A percentile compares a stretch with the other conserved stretches of the same genome.
These are phyloP conservation scores for Colletotrichum chrysophilum DNA, from an alignment of 2,329 filamentous ascomycete species.

Conservation along the genomic window DNA sequence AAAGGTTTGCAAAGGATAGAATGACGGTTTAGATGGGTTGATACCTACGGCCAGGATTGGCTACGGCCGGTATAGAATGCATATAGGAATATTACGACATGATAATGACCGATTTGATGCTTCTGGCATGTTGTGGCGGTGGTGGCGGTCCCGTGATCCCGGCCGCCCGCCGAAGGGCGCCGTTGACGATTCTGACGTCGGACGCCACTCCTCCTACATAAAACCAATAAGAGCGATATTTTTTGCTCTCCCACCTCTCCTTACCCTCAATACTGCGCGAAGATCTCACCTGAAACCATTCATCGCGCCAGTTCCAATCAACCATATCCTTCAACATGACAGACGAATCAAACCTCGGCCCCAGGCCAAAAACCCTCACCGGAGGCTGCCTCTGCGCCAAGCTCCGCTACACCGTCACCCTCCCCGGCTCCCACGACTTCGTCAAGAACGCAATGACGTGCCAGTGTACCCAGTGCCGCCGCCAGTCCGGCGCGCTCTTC, in stretches of 20 bases:
- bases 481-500: slow-evolving; percentile 53
- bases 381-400: slow-evolving; percentile 58
- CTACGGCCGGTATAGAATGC: not conserved
- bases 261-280: rapidly evolving
- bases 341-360: not conserved
- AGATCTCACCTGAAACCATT: rapidly evolving
- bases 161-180: not conserved
- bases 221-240: not conserved
- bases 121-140: not conserved
- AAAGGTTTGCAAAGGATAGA: not conserved
- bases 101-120: not conserved
- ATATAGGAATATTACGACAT: not conserved
- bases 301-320: not conserved
- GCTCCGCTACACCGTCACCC: slow-evolving; percentile 53
- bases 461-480: slow-evolving; percentile 62
- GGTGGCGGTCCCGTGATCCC: not conserved
- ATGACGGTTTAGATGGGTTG: not conserved
- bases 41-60: not conserved
- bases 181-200: slow-evolving; percentile 8
- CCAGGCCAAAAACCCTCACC: slow-evolving; percentile 41
- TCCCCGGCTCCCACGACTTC: slow-evolving; percentile 52
- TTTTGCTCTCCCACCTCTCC: not conserved
- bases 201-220: not conserved
- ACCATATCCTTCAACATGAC: not conserved
- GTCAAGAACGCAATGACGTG: slow-evolving; percentile 48